Evolutionary conservation across 352 stramenopile genomes (phyloP), one percentile per base, ranked within the genome.

Genomic region (Globisporangium emineosum): DNA sequence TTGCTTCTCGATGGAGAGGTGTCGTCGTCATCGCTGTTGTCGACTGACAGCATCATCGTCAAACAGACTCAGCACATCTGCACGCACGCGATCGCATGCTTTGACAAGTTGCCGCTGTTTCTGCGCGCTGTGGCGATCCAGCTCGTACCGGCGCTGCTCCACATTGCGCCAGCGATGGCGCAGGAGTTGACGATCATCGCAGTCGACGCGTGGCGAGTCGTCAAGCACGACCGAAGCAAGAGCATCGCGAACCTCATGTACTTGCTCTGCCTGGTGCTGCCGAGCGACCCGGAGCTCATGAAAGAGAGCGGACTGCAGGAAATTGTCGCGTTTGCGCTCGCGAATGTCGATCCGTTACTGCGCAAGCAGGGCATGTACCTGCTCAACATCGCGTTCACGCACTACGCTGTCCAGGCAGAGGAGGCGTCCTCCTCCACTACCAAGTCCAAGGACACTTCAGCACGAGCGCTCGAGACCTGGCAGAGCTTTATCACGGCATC

Each of bases 321-420:
- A 3, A 52, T 91, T n/a, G 67, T 88, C 12, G 78, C 77, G 2
- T 76, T 79, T 49, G 75, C 81, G 19, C 70, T 93, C 19, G 69
- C 74, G 21, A 70, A 86, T 55, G 59, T 67, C 33, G 85, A 91
- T 42, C 52, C 79, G 17, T 55, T 91, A 43, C 53, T 91, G 12
- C 77, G 85, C 23, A 93, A 93, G 59, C 83, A 91, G 29, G 81
- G 74, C 21, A 64, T 93, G 23, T 79, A 88, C 54, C 56, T 91
- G 60, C 72, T 93, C 25, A 88, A 89, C 60, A 67, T 83, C 13
- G 73, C 81, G 0, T 88, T 93, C 50, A 79, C 78, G 2, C 66
- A 86, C 72, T 87, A 78, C 45, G 62, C 67, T 4, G 19, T 79
- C 15, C 45, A 52, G 5, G 59, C 25, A 57, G 30, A 52, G 17